Percentiles rank a stretch among this genome's conserved stretches.
These are phyloP conservation scores for Mallotus nudiflorus DNA, from an alignment of 345 rosid species.

Conservation along the genomic window DNA sequence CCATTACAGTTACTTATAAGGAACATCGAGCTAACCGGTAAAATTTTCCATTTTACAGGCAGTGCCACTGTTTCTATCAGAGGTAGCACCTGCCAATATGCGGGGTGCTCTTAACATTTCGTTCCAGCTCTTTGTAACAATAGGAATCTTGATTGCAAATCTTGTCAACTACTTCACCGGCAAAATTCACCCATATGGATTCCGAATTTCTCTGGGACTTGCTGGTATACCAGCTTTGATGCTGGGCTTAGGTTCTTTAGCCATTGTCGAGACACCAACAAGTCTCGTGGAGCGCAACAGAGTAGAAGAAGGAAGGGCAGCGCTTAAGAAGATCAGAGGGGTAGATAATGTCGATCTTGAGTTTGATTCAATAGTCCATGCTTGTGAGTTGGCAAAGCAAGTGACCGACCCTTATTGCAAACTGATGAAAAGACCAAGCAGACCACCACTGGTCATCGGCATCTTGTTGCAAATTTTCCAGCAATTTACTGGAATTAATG, in stretches of 20 bases:
- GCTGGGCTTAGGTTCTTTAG: constrained; percentile 48
- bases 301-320: constrained; percentile 22
- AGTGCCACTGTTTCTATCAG: constrained; percentile 65
- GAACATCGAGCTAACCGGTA: too few relatives aligned
- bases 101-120: constrained; percentile 64
- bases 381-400: constrained; percentile 40
- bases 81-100: constrained; percentile 51
- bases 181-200: constrained; percentile 50
- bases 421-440: constrained; percentile 45
- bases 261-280: constrained; percentile 60
- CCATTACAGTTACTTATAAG: too few relatives aligned
- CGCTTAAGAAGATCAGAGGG: constrained; percentile 53
- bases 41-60: constrained; percentile 34
- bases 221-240: constrained; percentile 49
- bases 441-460: constrained; percentile 55
- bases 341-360: constrained; percentile 48
- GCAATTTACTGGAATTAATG: constrained; percentile 66
- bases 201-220: constrained; percentile 52
- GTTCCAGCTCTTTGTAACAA: constrained; percentile 55
- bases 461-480: constrained; percentile 55
- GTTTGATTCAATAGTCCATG: constrained; percentile 39
- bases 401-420: constrained; percentile 42
- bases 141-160: constrained; percentile 56
- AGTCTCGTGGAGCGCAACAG: constrained; percentile 55
- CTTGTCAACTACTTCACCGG: constrained; percentile 48